A percentile compares a stretch with the other conserved stretches of the same genome.
Evolutionary conservation across 805 yeast genomes (phyloP).

Genomic region (Blastobotrys parvus): DNA sequence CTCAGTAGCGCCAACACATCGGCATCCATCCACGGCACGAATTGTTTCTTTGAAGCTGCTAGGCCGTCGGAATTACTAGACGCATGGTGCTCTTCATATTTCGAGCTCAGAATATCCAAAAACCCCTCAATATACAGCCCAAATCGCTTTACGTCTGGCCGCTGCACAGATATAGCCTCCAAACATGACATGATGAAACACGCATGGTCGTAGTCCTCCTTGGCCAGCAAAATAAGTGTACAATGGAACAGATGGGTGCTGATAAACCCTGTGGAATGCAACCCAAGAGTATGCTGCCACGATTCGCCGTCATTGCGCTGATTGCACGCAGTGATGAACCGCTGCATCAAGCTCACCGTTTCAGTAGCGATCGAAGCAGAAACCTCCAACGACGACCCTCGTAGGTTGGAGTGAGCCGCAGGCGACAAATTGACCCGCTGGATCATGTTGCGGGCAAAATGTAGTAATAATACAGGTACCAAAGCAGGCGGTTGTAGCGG

Average conservation of each 20-base stretch:
- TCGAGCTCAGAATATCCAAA: conserved; percentile 3
- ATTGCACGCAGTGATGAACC: background rate
- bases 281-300: background rate
- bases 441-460: background rate
- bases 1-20: conserved; percentile 14
- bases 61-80: background rate
- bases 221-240: conserved; percentile 8
- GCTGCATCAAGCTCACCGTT: background rate
- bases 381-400: conserved; percentile 1
- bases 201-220: conserved; percentile 10
- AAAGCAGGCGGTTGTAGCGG: background rate
- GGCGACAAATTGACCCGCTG: conserved; percentile 10
- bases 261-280: conserved; percentile 2
- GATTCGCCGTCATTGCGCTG: background rate
- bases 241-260: conserved; percentile 9
- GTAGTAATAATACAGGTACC: background rate
- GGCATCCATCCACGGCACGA: conserved; percentile 7
- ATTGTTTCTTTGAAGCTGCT: background rate
- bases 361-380: background rate
- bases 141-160: conserved; percentile 3
- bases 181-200: conserved; percentile 7
- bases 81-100: background rate
- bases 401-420: conserved; percentile 8
- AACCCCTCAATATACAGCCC: conserved; percentile 12
- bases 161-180: conserved; percentile 2